Conservation (phyloP, 176 grass and related monocot genomes). For the Ensete glaucum region DNA sequence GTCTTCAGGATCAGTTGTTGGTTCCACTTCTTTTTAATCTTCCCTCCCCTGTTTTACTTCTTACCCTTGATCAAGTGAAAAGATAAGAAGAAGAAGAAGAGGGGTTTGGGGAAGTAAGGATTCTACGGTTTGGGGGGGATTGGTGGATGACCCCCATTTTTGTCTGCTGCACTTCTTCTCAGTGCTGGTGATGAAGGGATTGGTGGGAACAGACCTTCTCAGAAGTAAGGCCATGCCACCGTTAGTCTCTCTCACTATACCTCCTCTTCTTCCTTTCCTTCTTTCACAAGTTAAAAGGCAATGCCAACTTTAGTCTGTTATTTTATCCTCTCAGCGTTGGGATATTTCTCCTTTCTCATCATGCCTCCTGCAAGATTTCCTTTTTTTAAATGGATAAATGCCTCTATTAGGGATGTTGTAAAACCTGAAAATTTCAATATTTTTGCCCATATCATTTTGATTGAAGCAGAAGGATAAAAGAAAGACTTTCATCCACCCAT, state of each 20-base stretch:
- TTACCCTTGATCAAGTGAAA: neutral
- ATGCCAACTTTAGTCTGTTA: neutral
- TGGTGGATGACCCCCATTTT: neutral
- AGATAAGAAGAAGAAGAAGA: neutral
- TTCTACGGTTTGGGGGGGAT: neutral
- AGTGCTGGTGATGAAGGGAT: conserved; percentile 10
- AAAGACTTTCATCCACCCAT: no score
- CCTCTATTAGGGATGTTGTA: neutral
- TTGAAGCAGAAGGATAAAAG: no score
- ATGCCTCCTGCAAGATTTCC: neutral
- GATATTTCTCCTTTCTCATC: neutral
- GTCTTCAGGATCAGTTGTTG: neutral
- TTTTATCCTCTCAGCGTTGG: neutral
- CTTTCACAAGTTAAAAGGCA: neutral
- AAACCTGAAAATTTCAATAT: neutral
- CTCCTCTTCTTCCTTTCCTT: neutral
- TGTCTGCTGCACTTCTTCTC: conserved; percentile 9
- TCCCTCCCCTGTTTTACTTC: neutral
- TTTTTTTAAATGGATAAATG: neutral
- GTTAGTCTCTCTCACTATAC: neutral
- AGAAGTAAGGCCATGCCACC: conserved; percentile 8
- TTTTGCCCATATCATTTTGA: neutral
- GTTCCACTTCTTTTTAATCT: neutral
- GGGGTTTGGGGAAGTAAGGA: neutral
- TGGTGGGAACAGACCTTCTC: conserved; percentile 6